Evolutionary conservation across 208 protist genomes (phyloP).

Genomic region (Acanthamoeba triangularis): DNA sequence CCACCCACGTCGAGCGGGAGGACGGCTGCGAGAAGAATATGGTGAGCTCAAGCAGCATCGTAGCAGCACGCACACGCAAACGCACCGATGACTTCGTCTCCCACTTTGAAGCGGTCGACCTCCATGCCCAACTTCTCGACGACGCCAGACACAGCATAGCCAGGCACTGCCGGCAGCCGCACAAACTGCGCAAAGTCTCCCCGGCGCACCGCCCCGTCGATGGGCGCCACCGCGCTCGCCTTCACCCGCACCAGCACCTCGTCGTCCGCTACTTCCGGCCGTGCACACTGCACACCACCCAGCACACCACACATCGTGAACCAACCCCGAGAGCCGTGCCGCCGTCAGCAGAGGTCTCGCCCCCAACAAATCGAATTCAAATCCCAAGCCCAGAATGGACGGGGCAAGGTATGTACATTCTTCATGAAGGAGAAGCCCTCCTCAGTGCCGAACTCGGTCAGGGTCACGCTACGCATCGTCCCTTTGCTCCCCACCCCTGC

Average conservation of each 20-base stretch:
- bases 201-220: constrained; percentile 22
- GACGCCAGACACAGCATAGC: constrained; percentile 57
- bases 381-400: background rate
- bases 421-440: constrained; percentile 53
- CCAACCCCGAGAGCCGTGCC: background rate
- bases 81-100: constrained; percentile 51
- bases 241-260: constrained; percentile 66
- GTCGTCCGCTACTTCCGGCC: constrained; percentile 2
- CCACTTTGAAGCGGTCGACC: constrained; percentile 18
- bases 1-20: constrained; percentile 52
- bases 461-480: constrained; percentile 8
- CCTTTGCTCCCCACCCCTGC: background rate
- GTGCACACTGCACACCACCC: constrained; percentile 6
- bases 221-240: constrained; percentile 14
- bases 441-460: background rate
- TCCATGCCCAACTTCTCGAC: constrained; percentile 50
- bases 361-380: background rate
- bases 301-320: background rate
- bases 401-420: background rate
- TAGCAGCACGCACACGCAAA: background rate
- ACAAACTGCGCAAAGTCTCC: constrained; percentile 44
- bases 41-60: background rate
- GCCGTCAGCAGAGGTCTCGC: background rate
- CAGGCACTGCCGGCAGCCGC: background rate
- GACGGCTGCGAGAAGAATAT: background rate